Conservation (phyloP, 1,139 yeast genomes). For the Kluyveromyces marxianus region DNA sequence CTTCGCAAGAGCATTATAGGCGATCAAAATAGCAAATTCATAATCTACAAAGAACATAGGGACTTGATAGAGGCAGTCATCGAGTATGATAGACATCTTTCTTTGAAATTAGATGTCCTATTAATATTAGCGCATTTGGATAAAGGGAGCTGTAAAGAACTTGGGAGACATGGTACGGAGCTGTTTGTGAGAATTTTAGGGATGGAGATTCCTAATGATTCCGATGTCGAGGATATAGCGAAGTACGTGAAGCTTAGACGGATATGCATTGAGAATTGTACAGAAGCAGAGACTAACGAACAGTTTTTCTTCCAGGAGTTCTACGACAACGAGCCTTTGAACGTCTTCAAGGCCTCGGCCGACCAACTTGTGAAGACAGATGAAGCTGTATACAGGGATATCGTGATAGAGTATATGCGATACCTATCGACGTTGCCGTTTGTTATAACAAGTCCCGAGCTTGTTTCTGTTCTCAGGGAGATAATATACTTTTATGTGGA, state of each 20-base stretch:
- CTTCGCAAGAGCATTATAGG: constrained; percentile 13
- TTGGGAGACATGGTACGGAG: constrained; percentile 5
- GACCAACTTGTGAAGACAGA: background rate
- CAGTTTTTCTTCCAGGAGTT: constrained; percentile 3
- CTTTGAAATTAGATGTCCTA: constrained; percentile 2
- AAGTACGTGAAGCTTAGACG: constrained; percentile 4
- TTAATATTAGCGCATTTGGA: constrained; percentile 3
- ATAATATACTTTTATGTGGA: background rate
- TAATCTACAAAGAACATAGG: constrained; percentile 10
- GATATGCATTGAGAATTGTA: constrained; percentile 4
- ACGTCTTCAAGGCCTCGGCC: background rate
- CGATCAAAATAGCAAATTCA: constrained; percentile 19
- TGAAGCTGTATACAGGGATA: constrained; percentile 1
- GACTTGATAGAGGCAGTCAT: constrained; percentile 12
- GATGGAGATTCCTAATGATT: constrained; percentile 2
- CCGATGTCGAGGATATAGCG: constrained; percentile 1
- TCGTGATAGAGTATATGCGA: constrained; percentile 3
- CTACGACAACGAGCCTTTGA: constrained; percentile 1
- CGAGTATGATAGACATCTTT: constrained; percentile 1
- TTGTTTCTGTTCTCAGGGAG: background rate
- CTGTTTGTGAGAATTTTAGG: constrained; percentile 1
- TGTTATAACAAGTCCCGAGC: constrained; percentile 1
- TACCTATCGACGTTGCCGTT: background rate
- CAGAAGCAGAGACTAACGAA: constrained; percentile 5
- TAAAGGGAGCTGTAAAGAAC: constrained; percentile 1